Base-by-base conservation (phyloP, 2,329 filamentous ascomycete species). In the Cladosporium sp. region DNA sequence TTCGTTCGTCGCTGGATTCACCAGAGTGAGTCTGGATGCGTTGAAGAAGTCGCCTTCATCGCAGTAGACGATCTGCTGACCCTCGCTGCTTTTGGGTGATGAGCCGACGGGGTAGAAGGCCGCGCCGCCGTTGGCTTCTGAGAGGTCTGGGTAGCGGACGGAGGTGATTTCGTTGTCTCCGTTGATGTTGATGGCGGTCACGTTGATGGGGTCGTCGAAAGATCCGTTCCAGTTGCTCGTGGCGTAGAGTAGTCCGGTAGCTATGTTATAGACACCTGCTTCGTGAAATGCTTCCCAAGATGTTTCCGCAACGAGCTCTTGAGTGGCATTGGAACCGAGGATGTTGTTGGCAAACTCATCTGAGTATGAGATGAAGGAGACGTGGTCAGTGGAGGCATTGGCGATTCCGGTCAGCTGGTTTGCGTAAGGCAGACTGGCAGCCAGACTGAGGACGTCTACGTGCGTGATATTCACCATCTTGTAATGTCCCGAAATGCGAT, bases 241-340 rank as follows among this genome's bases (percentile, higher is more conserved):
- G 12, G 72, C 67, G 44, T 74, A 74, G 7, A 75, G 54, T 30
- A 68, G 67, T 48, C 72, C 69, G 2, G 64, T 68, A 2, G 54
- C 58, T 17, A 55, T 56, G 48, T 65, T 62, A 55, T 66, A 69
- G 15, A 67, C 59, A 20, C 66, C 66, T 11, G 63, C 62, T 56
- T 75, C 73, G 58, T 75, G 73, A 49, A 67, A 67, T n/a, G 64
- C 64, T 22, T 60, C 51, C 51, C 57, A 66, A 6, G 58, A 41
- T 2, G 57, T 47, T 15, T 60, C 51, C 3, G 59, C 51, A 9
- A 66, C 58, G 13, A 67, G 50, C 20, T 60, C 42, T 36, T 61
- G 57, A 4, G 64, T 59, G 13, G 58, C 60, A 45, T 66, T 63
- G n/a, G 55, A 42, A 7, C 64, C 64, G 9, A 68, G 54, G n/a